Conservation (phyloP, 2,329 filamentous ascomycete species). For the Monosporascus cannonballus region DNA sequence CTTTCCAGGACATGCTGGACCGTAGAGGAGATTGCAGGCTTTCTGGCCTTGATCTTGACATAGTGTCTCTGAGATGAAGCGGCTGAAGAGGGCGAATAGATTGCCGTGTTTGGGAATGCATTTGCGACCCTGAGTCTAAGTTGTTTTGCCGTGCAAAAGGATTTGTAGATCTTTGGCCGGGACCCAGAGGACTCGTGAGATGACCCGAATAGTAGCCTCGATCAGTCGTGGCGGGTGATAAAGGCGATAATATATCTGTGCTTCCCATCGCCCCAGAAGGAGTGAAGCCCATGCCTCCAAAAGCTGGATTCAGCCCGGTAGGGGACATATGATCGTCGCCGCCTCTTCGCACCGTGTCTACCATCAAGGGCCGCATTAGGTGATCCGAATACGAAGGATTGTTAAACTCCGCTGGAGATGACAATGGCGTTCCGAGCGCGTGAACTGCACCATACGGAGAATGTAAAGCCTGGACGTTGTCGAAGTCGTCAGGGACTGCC, state of each 20-base stretch:
- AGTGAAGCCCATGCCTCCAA: constrained; percentile 61
- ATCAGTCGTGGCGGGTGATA: constrained; percentile 49
- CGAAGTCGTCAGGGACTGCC: constrained; percentile 64
- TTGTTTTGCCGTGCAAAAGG: constrained; percentile 46
- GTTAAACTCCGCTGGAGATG: constrained; percentile 43
- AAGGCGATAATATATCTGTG: constrained; percentile 51
- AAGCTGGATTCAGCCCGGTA: constrained; percentile 60
- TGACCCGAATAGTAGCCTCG: constrained; percentile 48
- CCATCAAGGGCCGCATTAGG: constrained; percentile 61
- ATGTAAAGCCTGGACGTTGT: constrained; percentile 63
- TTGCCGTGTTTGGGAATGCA: constrained; percentile 39
- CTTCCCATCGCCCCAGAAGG: constrained; percentile 43
- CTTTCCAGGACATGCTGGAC: constrained; percentile 59
- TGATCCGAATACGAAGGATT: constrained; percentile 49
- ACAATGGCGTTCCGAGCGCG: constrained; percentile 40
- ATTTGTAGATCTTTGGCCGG: constrained; percentile 43
- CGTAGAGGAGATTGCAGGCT: constrained; percentile 53
- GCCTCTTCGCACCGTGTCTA: constrained; percentile 59
- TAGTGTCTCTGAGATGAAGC: constrained; percentile 52
- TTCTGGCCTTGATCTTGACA: constrained; percentile 51
- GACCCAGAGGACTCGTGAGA: constrained; percentile 40
- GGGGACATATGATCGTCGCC: constrained; percentile 62
- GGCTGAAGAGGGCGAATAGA: constrained; percentile 48
- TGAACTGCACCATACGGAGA: constrained; percentile 60
- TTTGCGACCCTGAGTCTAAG: constrained; percentile 39